Base-by-base conservation (phyloP, 2,329 filamentous ascomycete species). In the Aspergillus latus region DNA sequence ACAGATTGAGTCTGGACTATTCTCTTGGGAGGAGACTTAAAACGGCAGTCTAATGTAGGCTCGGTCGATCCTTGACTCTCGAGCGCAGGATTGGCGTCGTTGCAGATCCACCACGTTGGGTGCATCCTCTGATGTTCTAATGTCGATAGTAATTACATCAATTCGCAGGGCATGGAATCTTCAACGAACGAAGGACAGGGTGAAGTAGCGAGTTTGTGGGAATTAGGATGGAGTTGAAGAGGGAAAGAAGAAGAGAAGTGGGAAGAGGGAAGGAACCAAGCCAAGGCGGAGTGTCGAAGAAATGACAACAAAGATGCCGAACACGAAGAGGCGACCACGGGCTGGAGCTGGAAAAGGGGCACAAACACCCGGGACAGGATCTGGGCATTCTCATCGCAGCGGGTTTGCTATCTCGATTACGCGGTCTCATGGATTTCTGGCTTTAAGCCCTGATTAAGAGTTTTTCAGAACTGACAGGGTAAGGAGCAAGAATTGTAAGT, bases 21-120 rank as follows among this genome's bases (percentile, higher is more conserved):
- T 30, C 21, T 48, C 16, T 45, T 45, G 13, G 21, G 15, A 49
- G n/a, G 6, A 29, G 43, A 45, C 28, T 47, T n/a, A 49, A 37
- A 21, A 52, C 56, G 30, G 48, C 56, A 55, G 48, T 42, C 57
- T 62, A 59, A 57, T 62, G 61, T 58, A 59, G 56, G 61, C 36
- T 47, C 32, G 50, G 62, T 62, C 62, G 62, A 64, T 64, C 61
- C 54, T 54, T 16, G 21, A 54, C 32, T 10, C 34, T 37, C 9
- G 11, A 37, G 11, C 55, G 37, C 48, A 42, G 37, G 28, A 54
- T 58, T 52, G 53, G 53, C 48, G 52, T 58, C 40, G 49, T n/a
- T 45, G 49, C 32, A 39, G 49, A 52, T 57, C 59, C 54, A 36
- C 49, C 59, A 49, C 50, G 21, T 52, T 61, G 58, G 59, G 49